Evolutionary conservation across 2,329 filamentous ascomycete genomes (phyloP), one percentile per base, ranked within the genome.

Genomic region (Scolecobasidium constrictum): DNA sequence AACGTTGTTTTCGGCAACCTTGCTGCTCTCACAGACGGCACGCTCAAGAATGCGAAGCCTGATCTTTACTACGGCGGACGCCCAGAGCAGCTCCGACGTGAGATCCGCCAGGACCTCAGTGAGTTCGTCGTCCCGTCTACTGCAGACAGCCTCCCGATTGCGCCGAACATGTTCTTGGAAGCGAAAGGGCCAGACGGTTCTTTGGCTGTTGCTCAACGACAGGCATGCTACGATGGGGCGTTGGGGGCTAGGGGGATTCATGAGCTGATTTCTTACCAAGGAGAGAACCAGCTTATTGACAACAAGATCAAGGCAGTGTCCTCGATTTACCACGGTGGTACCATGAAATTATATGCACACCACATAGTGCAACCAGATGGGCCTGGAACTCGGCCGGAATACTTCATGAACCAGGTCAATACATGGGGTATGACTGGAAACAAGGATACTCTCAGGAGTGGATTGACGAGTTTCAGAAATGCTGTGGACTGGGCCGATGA

Each of bases 151-250:
- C 46, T 47, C 23, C 48, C 48, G 12, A 47, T 52, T 13, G 35
- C 45, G 23, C 53, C 51, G 13, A 58, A 54, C 21, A 33, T 67
- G 44, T 68, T 68, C 44, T 16, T 68, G 1, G 60, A 61, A 39
- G 57, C 50, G 0, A 68, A 68, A 46, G 59, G 58, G 1, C 60
- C n/a, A n/a, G n/a, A n/a, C n/a, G n/a, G n/a, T n/a, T n/a, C n/a
- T n/a, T n/a, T n/a, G n/a, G n/a, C n/a, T n/a, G n/a, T n/a, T n/a
- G n/a, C n/a, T n/a, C n/a, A n/a, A n/a, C n/a, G n/a, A n/a, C n/a
- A n/a, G n/a, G n/a, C n/a, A n/a, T n/a, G n/a, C n/a, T n/a, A n/a
- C n/a, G n/a, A n/a, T n/a, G n/a, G n/a, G n/a, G n/a, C n/a, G n/a
- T n/a, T n/a, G n/a, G n/a, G n/a, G n/a, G n/a, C n/a, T n/a, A n/a